Base-by-base conservation (phyloP, 352 stramenopile genomes). In the Blastocystis sp. region DNA sequence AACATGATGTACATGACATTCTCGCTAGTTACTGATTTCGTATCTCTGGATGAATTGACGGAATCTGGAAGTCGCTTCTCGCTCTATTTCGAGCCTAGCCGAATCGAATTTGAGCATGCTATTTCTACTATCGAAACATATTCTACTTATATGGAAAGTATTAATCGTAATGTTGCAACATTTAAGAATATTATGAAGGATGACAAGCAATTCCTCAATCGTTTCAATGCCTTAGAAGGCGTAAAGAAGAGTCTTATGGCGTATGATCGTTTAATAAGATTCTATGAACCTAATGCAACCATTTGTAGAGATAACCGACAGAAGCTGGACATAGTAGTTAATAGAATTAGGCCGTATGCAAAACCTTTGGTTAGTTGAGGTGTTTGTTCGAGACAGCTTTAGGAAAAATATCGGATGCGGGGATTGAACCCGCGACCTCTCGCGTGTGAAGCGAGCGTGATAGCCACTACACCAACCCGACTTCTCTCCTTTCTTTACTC, bases 391-490 rank as follows among this genome's bases (percentile, higher is more conserved):
- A 70, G 42, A 37, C 1, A 4, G 1, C 3, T 7, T 42, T 42
- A n/a, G 15, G 66, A 81, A 81, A 81, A 81, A 40, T 81, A 81
- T 81, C 70, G 70, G 70, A 81, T 81, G 70, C 70, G 70, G 27
- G 70, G 70, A 64, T 81, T 56, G 70, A 81, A 81, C 70, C 27
- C 70, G 70, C 70, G 70, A 81, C 70, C 70, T 81, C 42, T 81
- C 70, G 70, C 70, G 70, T 81, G 70, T 81, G 70, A 81, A 64
- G 70, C 70, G 70, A 81, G 42, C 70, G 70, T 81, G 70, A 81
- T 81, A 81, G 33, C 70, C 70, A 81, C 70, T 81, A 81, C 70
- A 81, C 70, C 73, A 84, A 84, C 73, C 73, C 73, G 73, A 84
- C 73, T 24, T 51, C 0, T 22, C 17, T 37, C 35, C 13, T 35